Conservation (phyloP, 75 land plant species). For the Azolla pinnata region DNA sequence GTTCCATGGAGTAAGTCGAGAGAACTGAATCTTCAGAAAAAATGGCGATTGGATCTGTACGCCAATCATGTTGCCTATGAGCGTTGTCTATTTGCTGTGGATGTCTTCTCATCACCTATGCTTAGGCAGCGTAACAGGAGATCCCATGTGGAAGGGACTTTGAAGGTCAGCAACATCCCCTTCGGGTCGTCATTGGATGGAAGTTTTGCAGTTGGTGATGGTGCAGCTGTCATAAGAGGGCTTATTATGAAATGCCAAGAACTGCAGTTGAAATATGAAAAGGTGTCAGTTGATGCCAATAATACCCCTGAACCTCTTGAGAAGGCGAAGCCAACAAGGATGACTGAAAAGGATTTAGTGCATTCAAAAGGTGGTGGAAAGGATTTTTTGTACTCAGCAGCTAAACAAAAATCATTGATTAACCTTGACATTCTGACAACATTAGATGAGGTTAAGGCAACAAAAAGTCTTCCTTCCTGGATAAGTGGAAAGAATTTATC, state of each 20-base stretch:
- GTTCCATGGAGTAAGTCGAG: conserved; percentile 12
- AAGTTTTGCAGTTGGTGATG: conserved; percentile 17
- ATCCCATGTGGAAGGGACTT: neutral
- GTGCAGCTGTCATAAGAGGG: conserved; percentile 14
- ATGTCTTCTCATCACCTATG: conserved; percentile 22
- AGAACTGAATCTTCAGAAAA: conserved; percentile 6
- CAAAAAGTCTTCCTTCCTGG: conserved; percentile 19
- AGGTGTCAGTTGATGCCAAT: no score
- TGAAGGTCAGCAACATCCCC: neutral
- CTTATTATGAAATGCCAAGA: conserved; percentile 18
- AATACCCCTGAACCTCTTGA: no score
- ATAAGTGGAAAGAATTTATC: conserved; percentile 28
- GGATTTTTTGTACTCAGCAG: neutral
- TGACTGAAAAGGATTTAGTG: no score
- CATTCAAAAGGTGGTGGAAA: neutral
- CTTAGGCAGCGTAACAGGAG: conserved; percentile 5
- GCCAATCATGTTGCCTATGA: conserved; percentile 30
- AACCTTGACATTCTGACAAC: neutral
- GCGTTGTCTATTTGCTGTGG: conserved; percentile 31
- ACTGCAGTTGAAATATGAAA: neutral
- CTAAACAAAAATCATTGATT: conserved; percentile 2
- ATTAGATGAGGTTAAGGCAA: conserved; percentile 12
- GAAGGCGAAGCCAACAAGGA: no score
- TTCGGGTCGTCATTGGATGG: conserved; percentile 3
- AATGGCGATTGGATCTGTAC: conserved; percentile 32